A percentile compares a stretch with the other conserved stretches of the same genome.
phyloP scores from a whole-genome alignment of 306 rosid species.

The Sicyos baderoa region DNA sequence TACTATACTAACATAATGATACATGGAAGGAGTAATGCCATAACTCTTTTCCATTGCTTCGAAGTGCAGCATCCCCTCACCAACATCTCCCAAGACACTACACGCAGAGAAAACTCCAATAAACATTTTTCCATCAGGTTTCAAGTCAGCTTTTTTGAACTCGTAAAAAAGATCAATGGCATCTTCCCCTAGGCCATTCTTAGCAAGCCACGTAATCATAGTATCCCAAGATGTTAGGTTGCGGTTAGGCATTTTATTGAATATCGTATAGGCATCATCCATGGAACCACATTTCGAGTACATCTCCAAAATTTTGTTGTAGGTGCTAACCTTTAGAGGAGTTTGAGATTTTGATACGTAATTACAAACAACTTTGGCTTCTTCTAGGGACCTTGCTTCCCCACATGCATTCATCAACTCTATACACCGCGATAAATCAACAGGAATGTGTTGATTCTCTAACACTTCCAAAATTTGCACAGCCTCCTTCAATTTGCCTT shows the following conservation, averaged over 20 bases:
- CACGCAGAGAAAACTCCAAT: slow-evolving; percentile 56
- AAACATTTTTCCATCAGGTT: slow-evolving; percentile 65
- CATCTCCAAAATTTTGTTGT: slow-evolving; percentile 62
- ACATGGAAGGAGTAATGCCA: slow-evolving; percentile 54
- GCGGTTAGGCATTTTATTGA: slow-evolving; percentile 46
- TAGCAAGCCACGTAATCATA: slow-evolving; percentile 61
- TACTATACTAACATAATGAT: slow-evolving; percentile 52
- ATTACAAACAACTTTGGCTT: slow-evolving; percentile 52
- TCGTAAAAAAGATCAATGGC: slow-evolving; percentile 58
- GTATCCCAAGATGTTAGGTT: slow-evolving; percentile 76
- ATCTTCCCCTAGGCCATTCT: slow-evolving; percentile 62
- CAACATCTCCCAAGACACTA: slow-evolving; percentile 46
- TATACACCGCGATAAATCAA: slow-evolving; percentile 43
- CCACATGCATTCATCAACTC: slow-evolving; percentile 48
- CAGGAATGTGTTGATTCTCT: slow-evolving; percentile 34
- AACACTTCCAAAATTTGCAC: slow-evolving; percentile 43
- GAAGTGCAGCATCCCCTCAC: slow-evolving; percentile 62
- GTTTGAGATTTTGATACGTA: slow-evolving; percentile 31
- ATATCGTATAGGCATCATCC: slow-evolving; percentile 48
- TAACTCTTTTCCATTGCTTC: slow-evolving; percentile 55
- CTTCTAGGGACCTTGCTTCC: slow-evolving; percentile 49
- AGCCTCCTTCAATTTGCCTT: slow-evolving; percentile 70
- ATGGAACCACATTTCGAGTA: slow-evolving; percentile 68
- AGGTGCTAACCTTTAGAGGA: slow-evolving; percentile 46
- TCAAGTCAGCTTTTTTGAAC: slow-evolving; percentile 50